Conservation (phyloP, 2,329 filamentous ascomycete genomes). For the Exophiala bonariae region DNA sequence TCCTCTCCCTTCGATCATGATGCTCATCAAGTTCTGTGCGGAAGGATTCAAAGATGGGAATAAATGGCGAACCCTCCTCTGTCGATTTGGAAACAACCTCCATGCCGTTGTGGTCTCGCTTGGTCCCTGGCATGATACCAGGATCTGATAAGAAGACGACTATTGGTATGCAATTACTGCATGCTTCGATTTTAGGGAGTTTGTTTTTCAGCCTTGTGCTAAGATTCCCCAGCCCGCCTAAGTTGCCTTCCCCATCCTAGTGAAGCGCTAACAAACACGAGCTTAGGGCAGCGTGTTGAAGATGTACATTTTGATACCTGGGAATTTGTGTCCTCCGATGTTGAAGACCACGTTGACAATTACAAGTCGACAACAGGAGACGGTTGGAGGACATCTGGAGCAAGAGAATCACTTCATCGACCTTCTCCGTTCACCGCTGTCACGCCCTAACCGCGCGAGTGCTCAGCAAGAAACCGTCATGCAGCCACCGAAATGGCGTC, state of each 20-base stretch:
- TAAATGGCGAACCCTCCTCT: constrained; percentile 43
- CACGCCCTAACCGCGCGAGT: too few species aligned
- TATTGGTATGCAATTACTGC: too few species aligned
- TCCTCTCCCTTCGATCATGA: constrained; percentile 84
- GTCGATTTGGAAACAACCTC: constrained; percentile 7
- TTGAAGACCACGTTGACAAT: too few species aligned
- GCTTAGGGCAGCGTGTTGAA: too few species aligned
- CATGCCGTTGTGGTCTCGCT: constrained; percentile 24
- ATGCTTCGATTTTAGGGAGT: too few species aligned
- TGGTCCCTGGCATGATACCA: constrained; percentile 27
- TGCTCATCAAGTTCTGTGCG: constrained; percentile 89
- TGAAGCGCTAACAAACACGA: too few species aligned
- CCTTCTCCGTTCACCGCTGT: too few species aligned
- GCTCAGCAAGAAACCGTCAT: constrained; percentile 4
- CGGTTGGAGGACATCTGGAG: neutral
- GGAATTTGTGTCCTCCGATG: too few species aligned
- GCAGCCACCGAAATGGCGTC: constrained; percentile 15
- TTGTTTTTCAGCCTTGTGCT: neutral
- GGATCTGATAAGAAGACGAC: too few species aligned
- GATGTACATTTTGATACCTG: too few species aligned
- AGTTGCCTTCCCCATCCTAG: too few species aligned
- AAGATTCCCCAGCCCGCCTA: too few species aligned
- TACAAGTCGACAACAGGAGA: neutral
- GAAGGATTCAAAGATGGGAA: constrained; percentile 80
- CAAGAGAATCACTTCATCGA: neutral